These are phyloP conservation scores for Pelargonium australe DNA, from an alignment of 441 rosid species.

Conservation along the genomic window DNA sequence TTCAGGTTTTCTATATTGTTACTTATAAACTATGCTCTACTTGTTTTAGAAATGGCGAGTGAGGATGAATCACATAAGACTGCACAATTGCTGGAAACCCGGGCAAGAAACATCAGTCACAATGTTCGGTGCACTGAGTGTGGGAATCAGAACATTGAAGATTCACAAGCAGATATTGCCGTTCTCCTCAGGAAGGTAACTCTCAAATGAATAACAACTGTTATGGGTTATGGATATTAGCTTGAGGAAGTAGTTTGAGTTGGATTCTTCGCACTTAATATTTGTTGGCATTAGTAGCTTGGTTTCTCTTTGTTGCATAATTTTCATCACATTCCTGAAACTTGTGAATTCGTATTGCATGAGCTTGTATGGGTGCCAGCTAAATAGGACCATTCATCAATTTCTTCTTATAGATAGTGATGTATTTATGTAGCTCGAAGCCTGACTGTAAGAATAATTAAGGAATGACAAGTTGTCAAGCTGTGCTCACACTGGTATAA, in stretches of 20 bases:
- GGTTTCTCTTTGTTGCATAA: no score
- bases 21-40: not conserved
- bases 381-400: not conserved
- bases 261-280: not conserved
- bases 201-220: conserved; percentile 5
- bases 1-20: not conserved
- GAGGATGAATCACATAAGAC: conserved; percentile 57
- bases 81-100: conserved; percentile 58
- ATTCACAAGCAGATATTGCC: conserved; percentile 93
- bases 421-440: not conserved
- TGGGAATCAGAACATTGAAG: conserved; percentile 97
- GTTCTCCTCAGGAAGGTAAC: conserved; percentile 78
- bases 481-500: not conserved
- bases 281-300: not conserved
- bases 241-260: not conserved
- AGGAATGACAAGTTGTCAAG: not conserved
- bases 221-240: conserved; percentile 11
- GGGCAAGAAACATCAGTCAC: conserved; percentile 86
- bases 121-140: conserved; percentile 93
- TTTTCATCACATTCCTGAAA: not conserved
- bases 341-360: not conserved
- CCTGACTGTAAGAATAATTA: not conserved
- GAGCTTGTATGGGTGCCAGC: not conserved
- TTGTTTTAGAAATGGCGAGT: conserved; percentile 38
- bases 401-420: not conserved